phyloP scores from a whole-genome alignment of 139 green algal species.

The Auxenochlorella pyrenoidosa region DNA sequence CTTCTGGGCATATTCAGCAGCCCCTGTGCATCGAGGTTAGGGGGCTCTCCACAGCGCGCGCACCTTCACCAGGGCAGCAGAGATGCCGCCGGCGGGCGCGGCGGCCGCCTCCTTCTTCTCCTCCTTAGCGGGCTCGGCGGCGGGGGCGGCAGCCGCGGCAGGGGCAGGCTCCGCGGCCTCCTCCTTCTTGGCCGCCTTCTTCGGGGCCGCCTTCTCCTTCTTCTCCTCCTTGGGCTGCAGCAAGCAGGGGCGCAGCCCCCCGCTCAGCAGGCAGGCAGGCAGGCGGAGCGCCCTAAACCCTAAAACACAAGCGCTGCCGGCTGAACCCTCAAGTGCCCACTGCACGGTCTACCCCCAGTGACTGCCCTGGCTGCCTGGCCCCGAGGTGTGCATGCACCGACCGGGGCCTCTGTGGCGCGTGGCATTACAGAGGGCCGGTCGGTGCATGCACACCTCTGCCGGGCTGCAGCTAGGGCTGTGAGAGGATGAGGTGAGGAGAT shows the following conservation, averaged over 20 bases:
- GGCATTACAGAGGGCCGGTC: constrained; percentile 32
- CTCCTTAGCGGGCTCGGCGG: constrained; percentile 39
- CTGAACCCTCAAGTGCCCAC: too few species aligned
- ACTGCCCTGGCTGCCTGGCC: neutral
- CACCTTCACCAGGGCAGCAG: constrained; percentile 83
- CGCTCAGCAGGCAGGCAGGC: neutral
- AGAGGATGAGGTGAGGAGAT: too few species aligned
- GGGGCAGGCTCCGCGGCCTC: constrained; percentile 25
- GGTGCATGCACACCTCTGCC: constrained; percentile 21
- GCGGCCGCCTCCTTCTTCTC: constrained; percentile 26
- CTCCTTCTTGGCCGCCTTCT: constrained; percentile 6
- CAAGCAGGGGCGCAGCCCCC: neutral
- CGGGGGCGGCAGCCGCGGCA: constrained; percentile 1
- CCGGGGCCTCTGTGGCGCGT: neutral
- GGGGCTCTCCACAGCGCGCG: too few species aligned
- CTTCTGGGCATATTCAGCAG: too few species aligned
- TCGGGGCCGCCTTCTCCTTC: too few species aligned
- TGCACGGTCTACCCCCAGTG: too few species aligned
- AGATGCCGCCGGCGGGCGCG: constrained; percentile 59
- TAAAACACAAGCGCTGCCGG: too few species aligned
- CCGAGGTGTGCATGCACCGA: constrained; percentile 5
- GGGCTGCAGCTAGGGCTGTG: too few species aligned
- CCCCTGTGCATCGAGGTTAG: too few species aligned
- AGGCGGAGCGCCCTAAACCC: too few species aligned
- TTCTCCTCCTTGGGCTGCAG: neutral